Evolutionary conservation across 306 rosid genomes (phyloP).

Genomic region (Chamaecrista fasciculata): DNA sequence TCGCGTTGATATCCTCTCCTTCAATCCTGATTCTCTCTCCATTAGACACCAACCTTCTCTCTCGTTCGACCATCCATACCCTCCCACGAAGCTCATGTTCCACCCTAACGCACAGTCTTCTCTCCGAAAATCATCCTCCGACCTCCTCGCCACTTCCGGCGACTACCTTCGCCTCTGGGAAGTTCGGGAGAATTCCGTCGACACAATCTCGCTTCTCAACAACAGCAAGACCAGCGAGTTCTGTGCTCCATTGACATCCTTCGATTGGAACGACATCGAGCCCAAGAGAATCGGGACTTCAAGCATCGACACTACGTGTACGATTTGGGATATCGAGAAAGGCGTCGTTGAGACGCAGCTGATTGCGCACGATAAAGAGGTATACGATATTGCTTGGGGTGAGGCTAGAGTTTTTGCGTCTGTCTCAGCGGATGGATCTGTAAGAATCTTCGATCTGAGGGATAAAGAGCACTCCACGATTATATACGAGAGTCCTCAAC

Average conservation of each 20-base stretch:
- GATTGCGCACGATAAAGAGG: slow-evolving; percentile 97
- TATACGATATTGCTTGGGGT: slow-evolving; percentile 93
- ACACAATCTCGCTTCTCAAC: slow-evolving; percentile 70
- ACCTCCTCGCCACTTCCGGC: slow-evolving; percentile 90
- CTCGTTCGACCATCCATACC: slow-evolving; percentile 94
- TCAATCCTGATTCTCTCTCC: slow-evolving; percentile 67
- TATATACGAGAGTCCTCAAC: slow-evolving; percentile 91
- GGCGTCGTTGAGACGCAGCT: slow-evolving; percentile 88
- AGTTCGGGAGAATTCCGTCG: slow-evolving; percentile 57
- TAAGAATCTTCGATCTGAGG: slow-evolving; percentile 77
- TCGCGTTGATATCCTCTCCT: slow-evolving; percentile 80
- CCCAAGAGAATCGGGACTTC: slow-evolving; percentile 83
- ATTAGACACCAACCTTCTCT: slow-evolving; percentile 55
- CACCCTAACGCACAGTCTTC: slow-evolving; percentile 54
- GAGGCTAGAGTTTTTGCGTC: slow-evolving; percentile 91
- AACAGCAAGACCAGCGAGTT: slow-evolving; percentile 84
- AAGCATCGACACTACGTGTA: slow-evolving; percentile 93
- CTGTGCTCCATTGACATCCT: slow-evolving; percentile 90
- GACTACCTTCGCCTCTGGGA: slow-evolving; percentile 99
- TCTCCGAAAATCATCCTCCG: slow-evolving; percentile 43
- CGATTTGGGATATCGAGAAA: slow-evolving; percentile 86
- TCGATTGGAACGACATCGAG: slow-evolving; percentile 94
- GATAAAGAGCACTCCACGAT: slow-evolving; percentile 96
- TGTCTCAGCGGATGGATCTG: slow-evolving; percentile 95
- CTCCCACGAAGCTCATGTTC: slow-evolving; percentile 97